Evolutionary conservation across 257 asterid genomes (phyloP), one percentile per base, ranked within the genome.

Genomic region (Gentiana dahurica): DNA sequence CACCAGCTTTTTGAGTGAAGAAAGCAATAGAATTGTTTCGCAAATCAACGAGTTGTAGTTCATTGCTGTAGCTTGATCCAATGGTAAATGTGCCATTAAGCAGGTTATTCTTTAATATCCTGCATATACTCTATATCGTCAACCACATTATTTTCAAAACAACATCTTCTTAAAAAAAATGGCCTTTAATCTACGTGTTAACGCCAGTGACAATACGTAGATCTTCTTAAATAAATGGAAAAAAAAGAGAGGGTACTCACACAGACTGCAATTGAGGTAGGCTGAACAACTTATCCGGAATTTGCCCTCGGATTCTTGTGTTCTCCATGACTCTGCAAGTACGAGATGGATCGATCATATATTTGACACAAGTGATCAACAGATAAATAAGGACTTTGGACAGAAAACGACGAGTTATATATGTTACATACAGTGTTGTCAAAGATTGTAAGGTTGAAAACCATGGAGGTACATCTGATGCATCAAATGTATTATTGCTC

Each of bases 401-500:
- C 48, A 36, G 62, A 65, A 2, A 34, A 54, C 11, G 56, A 45
- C 24, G 1, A 24, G 24, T 24, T 24, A 24, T 24, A 41, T 24
- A 24, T 24, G 71, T 32, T 12, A 45, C 12, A 3, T 71, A 71
- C 76, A 71, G 33, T 51, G 76, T 71, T 33, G 69, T 61, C 72
- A 71, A 66, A 15, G 76, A 71, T 58, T 15, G 50, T 33, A 71
- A 57, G n/a, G 49, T 13, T 15, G 65, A 57, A 59, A 66, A 4
- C 72, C 72, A 71, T 41, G 43, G 37, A 4, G 72, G 76, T 54
- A 71, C 47, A 57, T 46, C 59, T 46, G 68, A 59, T 46, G 67
- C 55, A 55, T 24, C 54, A 54, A 71, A 71, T 55, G 68, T 56
- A 62, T 71, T 71, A 61, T 71, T 65, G 66, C 76, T 71, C 72